Evolutionary conservation across 768 basidiomycete species (phyloP), one percentile per base, ranked within the genome.

Genomic region (Tremella fuciformis): DNA sequence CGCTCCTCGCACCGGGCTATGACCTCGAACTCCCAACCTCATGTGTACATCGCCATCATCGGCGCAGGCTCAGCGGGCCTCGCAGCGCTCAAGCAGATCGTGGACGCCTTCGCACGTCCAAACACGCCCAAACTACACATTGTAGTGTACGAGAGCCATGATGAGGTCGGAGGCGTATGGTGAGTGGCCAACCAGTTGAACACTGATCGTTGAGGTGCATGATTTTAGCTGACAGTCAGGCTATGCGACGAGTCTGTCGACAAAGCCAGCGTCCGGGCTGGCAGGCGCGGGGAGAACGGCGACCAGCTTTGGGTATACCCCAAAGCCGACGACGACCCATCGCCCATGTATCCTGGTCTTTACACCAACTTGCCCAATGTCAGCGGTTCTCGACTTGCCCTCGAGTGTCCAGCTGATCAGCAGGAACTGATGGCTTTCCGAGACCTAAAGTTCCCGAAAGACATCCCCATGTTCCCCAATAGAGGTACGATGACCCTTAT

Each of bases 371-470:
- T 76, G 18, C 71, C 75, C 29, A 57, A 71, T 61, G 75, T 76
- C 29, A 55, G 68, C 29, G 4, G 29, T 34, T 34, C 29, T 34
- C 29, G 4, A 34, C 11, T 34, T 11, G 29, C 29, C n/a, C n/a
- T n/a, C n/a, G n/a, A n/a, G n/a, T n/a, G n/a, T n/a, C n/a, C n/a
- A n/a, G n/a, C n/a, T 49, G 57, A 50, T 25, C 4, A 13, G 21
- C 3, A 76, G 73, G 70, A 74, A 49, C 56, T 76, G 3, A 76
- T 74, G 73, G 54, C 62, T 13, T 76, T 60, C 44, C 63, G 75
- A 38, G 62, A 64, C 9, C 39, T 49, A 9, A 63, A 66, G 9
- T 73, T 71, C 51, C 60, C 64, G 1, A 57, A 59, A 1, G 53
- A 53, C 15, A 58, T 56, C 8, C 55, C 63, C 1, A 51, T 64